Evolutionary conservation across 257 asterid genomes (phyloP).

Genomic region (Primulina huaijiensis): DNA sequence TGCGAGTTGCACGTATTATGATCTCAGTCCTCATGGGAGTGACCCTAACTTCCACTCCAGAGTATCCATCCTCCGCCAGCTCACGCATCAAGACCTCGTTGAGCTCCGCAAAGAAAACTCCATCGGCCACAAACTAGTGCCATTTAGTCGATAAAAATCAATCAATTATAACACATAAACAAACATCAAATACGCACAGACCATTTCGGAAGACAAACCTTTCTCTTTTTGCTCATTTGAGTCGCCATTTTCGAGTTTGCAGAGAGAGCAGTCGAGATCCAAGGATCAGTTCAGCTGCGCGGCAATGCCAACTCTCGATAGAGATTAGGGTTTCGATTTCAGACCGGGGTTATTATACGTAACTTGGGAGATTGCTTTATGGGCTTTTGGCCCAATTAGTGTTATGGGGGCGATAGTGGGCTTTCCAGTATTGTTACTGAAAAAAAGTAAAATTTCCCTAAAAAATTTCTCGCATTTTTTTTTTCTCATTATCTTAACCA

Average conservation of each 20-base stretch:
- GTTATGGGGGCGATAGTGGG: neutral
- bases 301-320: neutral
- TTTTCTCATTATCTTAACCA: too few relatives aligned
- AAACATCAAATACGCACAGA: neutral
- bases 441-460: too few relatives aligned
- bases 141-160: constrained; percentile 1
- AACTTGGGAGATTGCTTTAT: neutral
- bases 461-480: too few relatives aligned
- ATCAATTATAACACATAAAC: constrained; percentile 9
- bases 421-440: too few relatives aligned
- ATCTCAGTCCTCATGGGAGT: constrained; percentile 83
- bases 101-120: constrained; percentile 66
- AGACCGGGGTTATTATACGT: neutral
- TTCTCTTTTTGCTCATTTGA: constrained; percentile 28
- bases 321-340: neutral
- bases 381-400: neutral
- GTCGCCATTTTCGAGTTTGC: constrained; percentile 13
- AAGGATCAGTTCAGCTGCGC: neutral
- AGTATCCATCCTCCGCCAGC: constrained; percentile 72
- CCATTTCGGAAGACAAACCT: constrained; percentile 26
- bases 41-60: constrained; percentile 75
- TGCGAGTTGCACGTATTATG: constrained; percentile 76
- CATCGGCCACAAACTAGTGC: constrained; percentile 63
- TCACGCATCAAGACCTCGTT: constrained; percentile 66
- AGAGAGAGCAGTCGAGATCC: neutral